phyloP scores from a whole-genome alignment of 345 rosid genomes.

The Populus nigra region DNA sequence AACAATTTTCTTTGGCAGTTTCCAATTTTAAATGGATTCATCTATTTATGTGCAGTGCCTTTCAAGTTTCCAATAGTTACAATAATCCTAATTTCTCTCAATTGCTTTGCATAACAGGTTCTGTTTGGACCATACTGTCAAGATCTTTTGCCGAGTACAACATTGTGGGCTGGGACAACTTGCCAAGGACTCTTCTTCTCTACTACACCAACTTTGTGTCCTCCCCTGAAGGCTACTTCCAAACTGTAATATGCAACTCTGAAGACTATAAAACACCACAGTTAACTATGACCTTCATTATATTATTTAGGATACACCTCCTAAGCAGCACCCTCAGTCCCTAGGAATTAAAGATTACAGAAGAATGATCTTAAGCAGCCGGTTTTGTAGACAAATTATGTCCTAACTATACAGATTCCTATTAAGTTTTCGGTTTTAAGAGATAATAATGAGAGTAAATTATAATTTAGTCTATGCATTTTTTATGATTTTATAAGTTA shows the following conservation, averaged over 20 bases:
- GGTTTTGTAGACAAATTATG: slow-evolving; percentile 6
- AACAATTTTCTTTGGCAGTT: too few relatives aligned
- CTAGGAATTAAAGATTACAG: slow-evolving; percentile 62
- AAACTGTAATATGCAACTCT: slow-evolving; percentile 86
- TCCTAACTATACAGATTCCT: too few relatives aligned
- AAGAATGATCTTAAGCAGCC: slow-evolving; percentile 62
- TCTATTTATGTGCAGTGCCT: too few relatives aligned
- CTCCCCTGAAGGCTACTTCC: slow-evolving; percentile 90
- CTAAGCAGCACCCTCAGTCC: slow-evolving; percentile 79
- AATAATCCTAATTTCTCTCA: too few relatives aligned
- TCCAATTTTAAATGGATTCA: too few relatives aligned
- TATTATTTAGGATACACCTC: slow-evolving; percentile 91
- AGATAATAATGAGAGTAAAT: too few relatives aligned
- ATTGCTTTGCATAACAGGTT: slow-evolving; percentile 43
- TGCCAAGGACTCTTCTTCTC: slow-evolving; percentile 83
- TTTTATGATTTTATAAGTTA: too few relatives aligned
- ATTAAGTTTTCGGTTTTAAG: too few relatives aligned
- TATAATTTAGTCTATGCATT: too few relatives aligned
- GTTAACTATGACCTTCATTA: slow-evolving; percentile 87
- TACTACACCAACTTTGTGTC: slow-evolving; percentile 89
- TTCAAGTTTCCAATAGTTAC: too few relatives aligned
- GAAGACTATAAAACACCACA: slow-evolving; percentile 69
- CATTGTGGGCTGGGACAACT: slow-evolving; percentile 82
- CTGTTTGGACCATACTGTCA: slow-evolving; percentile 92
- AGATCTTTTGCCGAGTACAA: slow-evolving; percentile 78